Conservation (phyloP, 768 basidiomycete genomes). For the Russula lepida region DNA sequence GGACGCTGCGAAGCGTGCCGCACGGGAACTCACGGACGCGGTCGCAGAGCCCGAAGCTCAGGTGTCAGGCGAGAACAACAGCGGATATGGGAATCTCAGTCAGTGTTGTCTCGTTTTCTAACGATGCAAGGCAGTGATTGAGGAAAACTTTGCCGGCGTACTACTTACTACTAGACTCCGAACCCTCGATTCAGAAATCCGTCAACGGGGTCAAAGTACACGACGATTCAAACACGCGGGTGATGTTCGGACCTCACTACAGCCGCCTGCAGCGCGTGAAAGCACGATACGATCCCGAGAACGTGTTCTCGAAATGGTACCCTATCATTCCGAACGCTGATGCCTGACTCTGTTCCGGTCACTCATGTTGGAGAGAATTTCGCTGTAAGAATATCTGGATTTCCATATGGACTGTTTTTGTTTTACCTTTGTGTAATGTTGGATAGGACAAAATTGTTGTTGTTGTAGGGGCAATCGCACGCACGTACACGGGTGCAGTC, state of each 20-base stretch:
- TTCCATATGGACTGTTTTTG: no score
- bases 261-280: slow-evolving; percentile 32
- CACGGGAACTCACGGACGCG: slow-evolving; percentile 1
- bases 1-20: neutral
- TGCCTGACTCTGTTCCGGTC: neutral
- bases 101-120: neutral
- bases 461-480: no score
- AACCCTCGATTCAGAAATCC: neutral
- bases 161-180: neutral
- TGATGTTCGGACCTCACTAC: slow-evolving; percentile 33
- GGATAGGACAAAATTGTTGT: no score
- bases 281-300: slow-evolving; percentile 30
- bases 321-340: slow-evolving; percentile 24
- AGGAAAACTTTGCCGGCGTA: neutral
- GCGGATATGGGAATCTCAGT: slow-evolving; percentile 20
- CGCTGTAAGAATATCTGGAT: neutral
- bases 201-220: neutral
- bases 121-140: neutral
- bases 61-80: neutral
- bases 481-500: no score
- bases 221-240: slow-evolving; percentile 17
- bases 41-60: neutral
- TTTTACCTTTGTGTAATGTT: no score
- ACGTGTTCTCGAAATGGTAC: slow-evolving; percentile 31
- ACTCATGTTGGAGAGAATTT: neutral